phyloP scores from a whole-genome alignment of 2,329 filamentous ascomycete species.

The Amesomyces nigricolor region DNA sequence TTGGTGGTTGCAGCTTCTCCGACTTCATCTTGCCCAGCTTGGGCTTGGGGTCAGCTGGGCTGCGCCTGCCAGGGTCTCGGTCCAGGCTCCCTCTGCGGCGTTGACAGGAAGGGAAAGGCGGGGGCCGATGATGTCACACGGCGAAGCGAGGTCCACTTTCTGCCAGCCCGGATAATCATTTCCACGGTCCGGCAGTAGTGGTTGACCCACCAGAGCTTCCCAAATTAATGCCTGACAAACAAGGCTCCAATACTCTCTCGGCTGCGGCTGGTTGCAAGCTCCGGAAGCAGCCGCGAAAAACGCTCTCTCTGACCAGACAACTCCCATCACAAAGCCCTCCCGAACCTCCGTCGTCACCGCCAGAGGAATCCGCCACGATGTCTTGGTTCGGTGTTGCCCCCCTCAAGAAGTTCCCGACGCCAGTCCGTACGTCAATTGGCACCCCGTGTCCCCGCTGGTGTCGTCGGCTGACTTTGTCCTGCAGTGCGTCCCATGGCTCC shows the following conservation, averaged over 20 bases:
- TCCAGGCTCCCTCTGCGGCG: neutral
- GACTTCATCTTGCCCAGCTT: neutral
- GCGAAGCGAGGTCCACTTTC: neutral
- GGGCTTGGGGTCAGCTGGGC: constrained; percentile 11
- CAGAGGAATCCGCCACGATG: constrained; percentile 53
- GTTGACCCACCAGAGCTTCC: neutral
- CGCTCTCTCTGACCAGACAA: constrained; percentile 26
- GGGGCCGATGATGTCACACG: constrained; percentile 26
- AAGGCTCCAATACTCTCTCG: constrained; percentile 15
- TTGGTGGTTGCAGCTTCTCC: constrained; percentile 1
- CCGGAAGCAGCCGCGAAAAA: constrained; percentile 29
- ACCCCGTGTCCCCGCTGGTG: neutral
- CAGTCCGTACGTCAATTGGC: constrained; percentile 61
- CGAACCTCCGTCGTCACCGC: constrained; percentile 32
- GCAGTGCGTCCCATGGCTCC: constrained; percentile 85
- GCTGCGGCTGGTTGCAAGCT: constrained; percentile 15
- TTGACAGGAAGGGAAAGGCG: constrained; percentile 12
- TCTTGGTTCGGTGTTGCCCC: constrained; percentile 62
- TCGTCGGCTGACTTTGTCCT: constrained; percentile 13
- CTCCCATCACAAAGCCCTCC: constrained; percentile 22
- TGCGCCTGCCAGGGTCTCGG: constrained; percentile 11
- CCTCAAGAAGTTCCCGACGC: constrained; percentile 74
- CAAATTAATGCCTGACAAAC: constrained; percentile 11
- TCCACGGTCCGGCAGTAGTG: constrained; percentile 1
- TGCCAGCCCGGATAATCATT: constrained; percentile 21